Percentiles rank a stretch among this genome's conserved stretches.
phyloP scores from a whole-genome alignment of 371 early-diverging fungal species.

The Rhizopus sp. region DNA sequence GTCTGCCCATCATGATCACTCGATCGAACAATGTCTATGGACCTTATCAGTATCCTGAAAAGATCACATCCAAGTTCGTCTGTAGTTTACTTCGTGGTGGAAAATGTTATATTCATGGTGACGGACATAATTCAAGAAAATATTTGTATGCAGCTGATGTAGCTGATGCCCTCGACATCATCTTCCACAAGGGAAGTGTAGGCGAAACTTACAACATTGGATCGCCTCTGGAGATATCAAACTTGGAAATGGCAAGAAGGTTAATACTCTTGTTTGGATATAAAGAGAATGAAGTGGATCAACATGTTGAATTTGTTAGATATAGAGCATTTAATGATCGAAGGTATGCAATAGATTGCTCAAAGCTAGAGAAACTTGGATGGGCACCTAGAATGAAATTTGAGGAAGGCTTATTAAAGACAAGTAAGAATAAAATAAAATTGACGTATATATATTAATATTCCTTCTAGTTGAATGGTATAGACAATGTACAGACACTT shows the following conservation, averaged over 20 bases:
- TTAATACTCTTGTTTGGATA: slow-evolving; percentile 62
- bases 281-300: slow-evolving; percentile 26
- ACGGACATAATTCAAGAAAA: slow-evolving; percentile 76
- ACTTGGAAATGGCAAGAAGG: slow-evolving; percentile 66
- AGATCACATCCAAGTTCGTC: slow-evolving; percentile 87
- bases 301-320: slow-evolving; percentile 68
- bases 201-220: slow-evolving; percentile 90
- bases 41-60: slow-evolving; percentile 87
- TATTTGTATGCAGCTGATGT: slow-evolving; percentile 83
- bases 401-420: slow-evolving; percentile 68
- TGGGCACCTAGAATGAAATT: slow-evolving; percentile 73
- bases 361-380: slow-evolving; percentile 68
- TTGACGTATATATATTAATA: slow-evolving; percentile 2
- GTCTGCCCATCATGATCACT: slow-evolving; percentile 81
- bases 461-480: slow-evolving; percentile 59
- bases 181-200: slow-evolving; percentile 65
- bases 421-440: slow-evolving; percentile 56
- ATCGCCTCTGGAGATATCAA: slow-evolving; percentile 74
- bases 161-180: slow-evolving; percentile 72
- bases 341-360: slow-evolving; percentile 78
- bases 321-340: slow-evolving; percentile 84
- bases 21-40: slow-evolving; percentile 89
- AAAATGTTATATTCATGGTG: slow-evolving; percentile 80
- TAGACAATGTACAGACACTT: slow-evolving; percentile 50
- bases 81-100: slow-evolving; percentile 64